Evolutionary conservation across 2,329 filamentous ascomycete species (phyloP).

Genomic region (Stagonosporopsis rhizophila): DNA sequence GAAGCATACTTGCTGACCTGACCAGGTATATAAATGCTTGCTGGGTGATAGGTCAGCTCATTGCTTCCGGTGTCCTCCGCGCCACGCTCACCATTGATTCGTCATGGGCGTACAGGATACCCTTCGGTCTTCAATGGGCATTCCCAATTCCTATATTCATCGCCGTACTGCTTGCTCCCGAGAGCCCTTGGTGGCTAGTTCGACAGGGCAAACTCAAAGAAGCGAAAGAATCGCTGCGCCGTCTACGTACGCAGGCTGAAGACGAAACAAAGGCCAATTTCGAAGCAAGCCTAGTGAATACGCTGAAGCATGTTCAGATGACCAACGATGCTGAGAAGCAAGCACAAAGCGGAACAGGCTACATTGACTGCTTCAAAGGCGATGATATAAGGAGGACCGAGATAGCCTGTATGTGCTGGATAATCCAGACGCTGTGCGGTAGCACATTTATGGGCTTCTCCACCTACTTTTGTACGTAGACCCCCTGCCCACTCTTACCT

Average conservation of each 20-base stretch:
- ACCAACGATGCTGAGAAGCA: slow-evolving; percentile 78
- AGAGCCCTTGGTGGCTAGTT: slow-evolving; percentile 76
- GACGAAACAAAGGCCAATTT: slow-evolving; percentile 18
- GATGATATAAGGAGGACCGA: slow-evolving; percentile 79
- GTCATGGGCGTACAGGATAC: slow-evolving; percentile 69
- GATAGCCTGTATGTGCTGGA: slow-evolving; percentile 61
- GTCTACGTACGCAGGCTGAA: slow-evolving; percentile 18
- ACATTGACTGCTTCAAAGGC: slow-evolving; percentile 82
- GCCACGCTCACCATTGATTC: slow-evolving; percentile 64
- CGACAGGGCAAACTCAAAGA: slow-evolving; percentile 66
- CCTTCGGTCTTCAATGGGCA: slow-evolving; percentile 65
- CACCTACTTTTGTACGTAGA: slow-evolving; percentile 51
- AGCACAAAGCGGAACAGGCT: slow-evolving; percentile 70
- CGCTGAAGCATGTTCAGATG: slow-evolving; percentile 72
- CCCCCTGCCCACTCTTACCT: neutral
- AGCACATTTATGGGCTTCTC: slow-evolving; percentile 34
- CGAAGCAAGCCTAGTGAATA: neutral
- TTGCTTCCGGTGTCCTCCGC: slow-evolving; percentile 72
- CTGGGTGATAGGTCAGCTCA: slow-evolving; percentile 63
- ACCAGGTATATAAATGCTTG: slow-evolving; percentile 38
- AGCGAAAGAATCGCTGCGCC: slow-evolving; percentile 56
- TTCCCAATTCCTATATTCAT: slow-evolving; percentile 66
- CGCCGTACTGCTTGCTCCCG: slow-evolving; percentile 69
- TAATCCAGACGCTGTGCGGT: slow-evolving; percentile 48
- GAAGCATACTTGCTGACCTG: neutral